A percentile compares a stretch with the other conserved stretches of the same genome.
phyloP scores from a whole-genome alignment of 2,329 filamentous ascomycete species.

The Gyromitra esculenta region DNA sequence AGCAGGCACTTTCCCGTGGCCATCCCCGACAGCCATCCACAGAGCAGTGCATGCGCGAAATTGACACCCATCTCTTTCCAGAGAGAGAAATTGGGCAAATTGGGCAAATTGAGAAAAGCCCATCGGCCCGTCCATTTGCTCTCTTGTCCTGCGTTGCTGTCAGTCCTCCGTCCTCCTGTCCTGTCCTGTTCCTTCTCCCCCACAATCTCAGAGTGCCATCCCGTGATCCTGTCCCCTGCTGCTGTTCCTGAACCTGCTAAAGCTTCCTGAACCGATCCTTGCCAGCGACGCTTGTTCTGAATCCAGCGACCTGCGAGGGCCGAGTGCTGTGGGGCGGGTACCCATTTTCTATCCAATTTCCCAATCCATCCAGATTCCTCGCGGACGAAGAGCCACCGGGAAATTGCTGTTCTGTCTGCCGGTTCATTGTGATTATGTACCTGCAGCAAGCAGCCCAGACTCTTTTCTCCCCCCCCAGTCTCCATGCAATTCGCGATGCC shows the following conservation, averaged over 20 bases:
- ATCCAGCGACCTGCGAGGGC: slow-evolving; percentile 14
- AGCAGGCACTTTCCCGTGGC: slow-evolving; percentile 19
- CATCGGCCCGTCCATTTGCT: slow-evolving; percentile 17
- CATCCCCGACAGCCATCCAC: neutral
- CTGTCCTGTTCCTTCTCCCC: slow-evolving; percentile 26
- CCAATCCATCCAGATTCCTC: slow-evolving; percentile 31
- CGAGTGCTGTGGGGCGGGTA: slow-evolving; percentile 20
- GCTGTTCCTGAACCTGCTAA: slow-evolving; percentile 15
- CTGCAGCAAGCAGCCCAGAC: slow-evolving; percentile 22
- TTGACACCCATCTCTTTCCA: neutral
- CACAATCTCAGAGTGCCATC: slow-evolving; percentile 30
- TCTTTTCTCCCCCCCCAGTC: neutral
- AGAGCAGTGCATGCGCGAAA: slow-evolving; percentile 8
- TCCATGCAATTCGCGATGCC: slow-evolving; percentile 3
- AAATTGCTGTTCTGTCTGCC: slow-evolving; percentile 13
- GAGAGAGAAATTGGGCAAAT: neutral
- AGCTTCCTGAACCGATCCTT: slow-evolving; percentile 36
- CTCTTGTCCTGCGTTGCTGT: slow-evolving; percentile 12
- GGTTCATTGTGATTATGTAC: neutral
- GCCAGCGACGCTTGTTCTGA: slow-evolving; percentile 12
- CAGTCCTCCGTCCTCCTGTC: neutral
- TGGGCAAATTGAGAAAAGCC: neutral
- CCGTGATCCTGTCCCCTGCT: slow-evolving; percentile 12
- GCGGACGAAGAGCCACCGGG: slow-evolving; percentile 3
- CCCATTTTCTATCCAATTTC: slow-evolving; percentile 27